Evolutionary conservation across 106 monocot species (phyloP).

Genomic region (Amphibolis antarctica): DNA sequence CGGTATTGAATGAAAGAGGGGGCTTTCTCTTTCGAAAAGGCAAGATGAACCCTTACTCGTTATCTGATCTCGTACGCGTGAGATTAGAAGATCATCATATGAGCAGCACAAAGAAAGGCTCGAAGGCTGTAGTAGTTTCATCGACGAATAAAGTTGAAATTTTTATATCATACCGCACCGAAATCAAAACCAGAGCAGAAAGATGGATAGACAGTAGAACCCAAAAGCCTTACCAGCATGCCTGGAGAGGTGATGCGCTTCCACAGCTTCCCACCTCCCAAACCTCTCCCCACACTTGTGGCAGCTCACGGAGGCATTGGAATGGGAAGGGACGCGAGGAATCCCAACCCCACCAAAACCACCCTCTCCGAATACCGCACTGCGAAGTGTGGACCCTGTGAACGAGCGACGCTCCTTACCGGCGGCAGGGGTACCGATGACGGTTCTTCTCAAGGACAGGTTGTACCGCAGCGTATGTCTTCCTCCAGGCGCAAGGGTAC

Average conservation of each 20-base stretch:
- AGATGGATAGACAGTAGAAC: no score
- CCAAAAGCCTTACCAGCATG: conserved; percentile 59
- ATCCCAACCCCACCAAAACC: conserved; percentile 11
- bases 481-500: conserved; percentile 71
- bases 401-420: conserved; percentile 10
- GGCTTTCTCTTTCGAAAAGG: no score
- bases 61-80: no score
- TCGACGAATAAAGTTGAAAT: no score
- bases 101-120: no score
- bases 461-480: conserved; percentile 15
- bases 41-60: no score
- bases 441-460: conserved; percentile 24
- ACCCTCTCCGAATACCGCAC: conserved; percentile 14
- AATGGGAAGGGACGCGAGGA: not conserved
- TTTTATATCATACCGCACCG: no score
- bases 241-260: conserved; percentile 83
- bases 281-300: conserved; percentile 81
- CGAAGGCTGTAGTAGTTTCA: no score
- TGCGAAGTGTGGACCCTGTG: conserved; percentile 20
- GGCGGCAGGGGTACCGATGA: conserved; percentile 27
- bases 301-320: conserved; percentile 29
- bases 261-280: conserved; percentile 55
- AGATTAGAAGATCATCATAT: no score
- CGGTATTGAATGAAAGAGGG: no score
- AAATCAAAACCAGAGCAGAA: no score